Conservation (phyloP, 805 yeast species). For the Citeromyces nyonsensis region DNA sequence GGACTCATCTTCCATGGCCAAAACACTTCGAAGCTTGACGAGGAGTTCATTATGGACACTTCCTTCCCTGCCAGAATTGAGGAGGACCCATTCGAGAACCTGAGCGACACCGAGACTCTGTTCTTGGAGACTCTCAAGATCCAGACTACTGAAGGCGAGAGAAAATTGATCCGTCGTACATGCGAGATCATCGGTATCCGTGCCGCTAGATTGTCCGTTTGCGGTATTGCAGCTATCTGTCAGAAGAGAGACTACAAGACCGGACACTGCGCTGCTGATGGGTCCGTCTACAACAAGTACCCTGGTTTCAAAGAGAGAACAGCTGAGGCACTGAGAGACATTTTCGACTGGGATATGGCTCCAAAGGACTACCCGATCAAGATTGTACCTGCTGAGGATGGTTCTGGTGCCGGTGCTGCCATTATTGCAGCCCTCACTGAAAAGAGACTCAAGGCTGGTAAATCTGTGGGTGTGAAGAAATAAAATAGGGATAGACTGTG, state of each 20-base stretch:
- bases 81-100: conserved; percentile 77
- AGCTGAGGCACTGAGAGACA: conserved; percentile 75
- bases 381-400: conserved; percentile 92
- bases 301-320: conserved; percentile 87
- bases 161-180: conserved; percentile 66
- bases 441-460: conserved; percentile 56
- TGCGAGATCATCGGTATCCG: conserved; percentile 85
- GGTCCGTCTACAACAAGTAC: conserved; percentile 88
- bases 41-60: conserved; percentile 71
- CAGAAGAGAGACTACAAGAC: conserved; percentile 65
- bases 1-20: conserved; percentile 58
- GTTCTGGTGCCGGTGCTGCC: conserved; percentile 98
- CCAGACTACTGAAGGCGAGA: conserved; percentile 58
- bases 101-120: conserved; percentile 56
- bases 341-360: conserved; percentile 53
- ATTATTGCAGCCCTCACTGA: conserved; percentile 91
- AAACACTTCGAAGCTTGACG: conserved; percentile 44
- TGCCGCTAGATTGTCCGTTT: conserved; percentile 81
- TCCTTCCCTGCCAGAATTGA: conserved; percentile 80
- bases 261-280: conserved; percentile 92
- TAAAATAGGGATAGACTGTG: too few relatives aligned
- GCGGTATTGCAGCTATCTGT: conserved; percentile 93
- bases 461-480: conserved; percentile 39
- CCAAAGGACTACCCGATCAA: conserved; percentile 15
- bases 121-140: conserved; percentile 46